These are phyloP conservation scores for Emericellopsis atlantica DNA, from an alignment of 2,329 filamentous ascomycete genomes.

Conservation along the genomic window DNA sequence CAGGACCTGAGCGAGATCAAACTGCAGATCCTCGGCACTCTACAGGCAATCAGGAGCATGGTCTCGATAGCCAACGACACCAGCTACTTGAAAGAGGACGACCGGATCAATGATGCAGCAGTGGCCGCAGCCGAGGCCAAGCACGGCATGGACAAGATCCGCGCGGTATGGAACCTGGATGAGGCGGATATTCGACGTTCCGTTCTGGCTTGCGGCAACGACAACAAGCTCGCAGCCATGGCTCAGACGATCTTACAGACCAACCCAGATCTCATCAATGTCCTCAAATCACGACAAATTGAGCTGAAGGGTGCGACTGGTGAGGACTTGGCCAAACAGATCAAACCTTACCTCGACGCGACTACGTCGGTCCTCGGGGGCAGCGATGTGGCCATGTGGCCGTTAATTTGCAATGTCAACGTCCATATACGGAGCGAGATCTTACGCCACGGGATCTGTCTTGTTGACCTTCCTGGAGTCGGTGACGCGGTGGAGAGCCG, in stretches of 20 bases:
- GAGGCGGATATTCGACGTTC: constrained; percentile 3
- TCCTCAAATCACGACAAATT: constrained; percentile 2
- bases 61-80: neutral
- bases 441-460: constrained; percentile 31
- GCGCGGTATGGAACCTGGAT: constrained; percentile 9
- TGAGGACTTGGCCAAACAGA: constrained; percentile 2
- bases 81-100: constrained; percentile 6
- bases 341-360: constrained; percentile 16
- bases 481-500: constrained; percentile 23
- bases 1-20: constrained; percentile 5
- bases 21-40: constrained; percentile 5
- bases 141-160: constrained; percentile 9
- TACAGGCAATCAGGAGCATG: constrained; percentile 5
- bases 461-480: constrained; percentile 41
- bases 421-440: constrained; percentile 31
- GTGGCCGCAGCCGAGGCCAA: constrained; percentile 4
- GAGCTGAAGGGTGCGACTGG: constrained; percentile 1
- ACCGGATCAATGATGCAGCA: neutral
- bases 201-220: neutral
- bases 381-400: constrained; percentile 18
- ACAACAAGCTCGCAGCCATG: neutral
- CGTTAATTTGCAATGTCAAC: constrained; percentile 19
- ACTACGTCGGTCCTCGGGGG: neutral
- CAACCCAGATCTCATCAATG: neutral
- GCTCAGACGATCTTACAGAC: constrained; percentile 5